Conservation (phyloP, 495 filamentous ascomycete genomes). For the Neurospora sp. region DNA sequence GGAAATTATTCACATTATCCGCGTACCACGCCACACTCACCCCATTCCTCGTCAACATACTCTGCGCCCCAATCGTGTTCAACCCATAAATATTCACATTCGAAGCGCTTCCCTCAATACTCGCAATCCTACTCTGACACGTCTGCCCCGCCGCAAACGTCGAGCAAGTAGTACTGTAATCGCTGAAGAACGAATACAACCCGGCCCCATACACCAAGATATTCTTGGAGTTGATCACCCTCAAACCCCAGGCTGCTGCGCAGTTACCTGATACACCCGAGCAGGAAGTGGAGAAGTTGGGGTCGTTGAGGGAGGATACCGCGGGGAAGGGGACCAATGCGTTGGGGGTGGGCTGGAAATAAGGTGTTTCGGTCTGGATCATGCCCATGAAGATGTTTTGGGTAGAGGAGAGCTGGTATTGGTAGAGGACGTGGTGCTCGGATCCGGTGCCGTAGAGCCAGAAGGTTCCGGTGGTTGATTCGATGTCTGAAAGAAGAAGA, state of each 20-base stretch:
- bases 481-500: constrained; percentile 25
- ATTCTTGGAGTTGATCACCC: constrained; percentile 47
- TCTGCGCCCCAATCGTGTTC: constrained; percentile 41
- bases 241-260: constrained; percentile 53
- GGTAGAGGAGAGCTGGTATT: constrained; percentile 68
- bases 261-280: constrained; percentile 37
- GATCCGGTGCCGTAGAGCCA: constrained; percentile 61
- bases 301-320: constrained; percentile 42
- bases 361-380: constrained; percentile 76
- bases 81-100: constrained; percentile 45
- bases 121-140: constrained; percentile 46
- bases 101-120: constrained; percentile 32
- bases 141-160: constrained; percentile 34
- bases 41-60: constrained; percentile 37
- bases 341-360: constrained; percentile 55
- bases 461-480: constrained; percentile 41
- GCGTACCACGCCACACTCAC: constrained; percentile 26
- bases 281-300: constrained; percentile 43
- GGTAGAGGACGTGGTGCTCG: constrained; percentile 71
- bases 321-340: constrained; percentile 48
- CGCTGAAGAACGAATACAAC: constrained; percentile 67
- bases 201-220: constrained; percentile 62
- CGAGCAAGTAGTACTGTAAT: constrained; percentile 37
- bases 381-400: constrained; percentile 62
- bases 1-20: constrained; percentile 39